phyloP scores from a whole-genome alignment of 805 yeast species.

The Candida xiaguanensis region DNA sequence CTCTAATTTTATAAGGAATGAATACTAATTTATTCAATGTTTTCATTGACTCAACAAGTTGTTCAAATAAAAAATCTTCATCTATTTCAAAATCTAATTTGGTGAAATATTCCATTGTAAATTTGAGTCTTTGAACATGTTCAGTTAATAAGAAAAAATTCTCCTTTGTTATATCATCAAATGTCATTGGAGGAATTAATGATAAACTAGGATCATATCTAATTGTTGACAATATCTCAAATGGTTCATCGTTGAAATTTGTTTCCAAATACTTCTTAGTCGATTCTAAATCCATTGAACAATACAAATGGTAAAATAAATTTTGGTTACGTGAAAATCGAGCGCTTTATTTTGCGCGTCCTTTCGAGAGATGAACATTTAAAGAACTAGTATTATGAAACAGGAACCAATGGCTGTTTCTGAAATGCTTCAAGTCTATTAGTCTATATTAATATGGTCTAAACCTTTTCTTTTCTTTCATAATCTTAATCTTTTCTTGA shows the following conservation, averaged over 20 bases:
- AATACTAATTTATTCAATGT: slow-evolving; percentile 18
- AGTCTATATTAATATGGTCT: slow-evolving; percentile 60
- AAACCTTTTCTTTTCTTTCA: slow-evolving; percentile 80
- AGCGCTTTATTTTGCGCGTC: not conserved
- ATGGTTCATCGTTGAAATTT: slow-evolving; percentile 22
- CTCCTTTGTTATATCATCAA: slow-evolving; percentile 18
- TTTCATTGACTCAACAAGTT: slow-evolving; percentile 25
- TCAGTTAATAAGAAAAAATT: slow-evolving; percentile 61
- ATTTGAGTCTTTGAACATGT: slow-evolving; percentile 59
- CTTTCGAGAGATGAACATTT: not conserved
- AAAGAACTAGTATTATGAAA: too few relatives aligned
- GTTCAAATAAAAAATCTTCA: slow-evolving; percentile 35
- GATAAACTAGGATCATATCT: slow-evolving; percentile 67
- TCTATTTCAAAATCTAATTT: slow-evolving; percentile 38
- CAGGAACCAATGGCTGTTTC: too few relatives aligned
- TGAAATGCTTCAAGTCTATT: too few relatives aligned
- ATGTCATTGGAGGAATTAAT: slow-evolving; percentile 21
- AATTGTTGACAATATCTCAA: slow-evolving; percentile 65
- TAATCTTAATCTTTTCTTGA: slow-evolving; percentile 74
- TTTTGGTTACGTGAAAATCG: not conserved
- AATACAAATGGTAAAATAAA: too few relatives aligned
- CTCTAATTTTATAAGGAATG: slow-evolving; percentile 30
- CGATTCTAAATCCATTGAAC: not conserved
- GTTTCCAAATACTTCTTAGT: slow-evolving; percentile 2
- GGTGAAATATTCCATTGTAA: slow-evolving; percentile 50